Evolutionary conservation across 495 filamentous ascomycete species (phyloP), one percentile per base, ranked within the genome.

Genomic region (Xylaria palmicola): DNA sequence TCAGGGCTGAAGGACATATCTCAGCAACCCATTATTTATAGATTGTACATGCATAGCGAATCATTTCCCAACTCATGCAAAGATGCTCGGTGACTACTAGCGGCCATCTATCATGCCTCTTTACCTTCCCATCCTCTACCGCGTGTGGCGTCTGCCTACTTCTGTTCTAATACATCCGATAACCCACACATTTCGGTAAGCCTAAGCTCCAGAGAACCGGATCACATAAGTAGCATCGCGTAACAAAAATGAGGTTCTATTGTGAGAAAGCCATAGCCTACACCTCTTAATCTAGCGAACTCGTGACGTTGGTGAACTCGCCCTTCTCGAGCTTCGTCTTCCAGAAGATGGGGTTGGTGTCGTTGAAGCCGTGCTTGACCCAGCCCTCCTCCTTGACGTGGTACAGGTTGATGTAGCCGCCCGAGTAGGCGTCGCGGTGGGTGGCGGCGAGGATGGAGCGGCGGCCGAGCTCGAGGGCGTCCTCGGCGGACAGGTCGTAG

Each of bases 321-420:
- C 92, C 92, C 82, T 93, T 94, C 75, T 96, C 90, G 68, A 98
- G 76, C 87, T 98, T 98, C 41, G 91, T 96, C 85, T 95, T 90
- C 94, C 95, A 98, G 86, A 98, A 98, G 68, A 97, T 92, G 24
- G 91, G 91, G 80, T 94, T 92, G 64, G 92, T 96, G 72, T 96
- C 91, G 72, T 80, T 90, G 81, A 98, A 98, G 48, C 94, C 94
- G 71, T 97, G 93, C 83, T 96, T 96, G 63, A 93, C 92, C 94
- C 94, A 98, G 61, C 94, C 94, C 62, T 90, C 87, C 78, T 98
- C 93, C 86, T 97, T 97, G 69, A 98, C 91, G 70, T 98, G 95
- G 74, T 98, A 98, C 69, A 96, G 68, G 79, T 98, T 98, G 83
- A 98, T 97, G 81, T 87, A 97, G 59, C 94, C 95, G 81, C 94